Conservation (phyloP, 23 red algal species). For the Gracilaria caudata region DNA sequence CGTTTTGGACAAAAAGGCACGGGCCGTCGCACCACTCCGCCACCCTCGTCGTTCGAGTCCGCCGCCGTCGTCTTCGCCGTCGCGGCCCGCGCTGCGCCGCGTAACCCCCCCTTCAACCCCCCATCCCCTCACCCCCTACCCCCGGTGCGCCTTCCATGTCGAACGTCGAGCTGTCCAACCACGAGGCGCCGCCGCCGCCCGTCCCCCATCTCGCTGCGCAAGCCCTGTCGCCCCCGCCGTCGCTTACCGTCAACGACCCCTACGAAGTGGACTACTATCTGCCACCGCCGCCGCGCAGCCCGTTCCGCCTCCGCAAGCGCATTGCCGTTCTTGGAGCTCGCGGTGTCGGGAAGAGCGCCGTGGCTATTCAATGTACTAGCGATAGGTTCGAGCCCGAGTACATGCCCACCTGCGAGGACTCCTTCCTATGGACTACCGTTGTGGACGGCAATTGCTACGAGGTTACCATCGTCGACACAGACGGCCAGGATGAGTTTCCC, state of each 20-base stretch:
- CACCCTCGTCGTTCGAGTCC: too few species aligned
- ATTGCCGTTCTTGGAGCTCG: constrained; percentile 84
- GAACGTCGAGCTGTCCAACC: neutral
- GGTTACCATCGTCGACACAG: constrained; percentile 82
- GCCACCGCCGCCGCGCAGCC: constrained; percentile 1
- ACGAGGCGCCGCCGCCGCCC: neutral
- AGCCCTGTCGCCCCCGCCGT: neutral
- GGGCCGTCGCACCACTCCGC: neutral
- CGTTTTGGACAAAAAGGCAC: too few species aligned
- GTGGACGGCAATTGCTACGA: constrained; percentile 72
- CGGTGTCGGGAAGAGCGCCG: constrained; percentile 88
- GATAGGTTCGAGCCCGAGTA: constrained; percentile 84
- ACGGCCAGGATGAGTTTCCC: constrained; percentile 94
- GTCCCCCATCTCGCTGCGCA: too few species aligned
- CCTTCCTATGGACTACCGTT: constrained; percentile 57
- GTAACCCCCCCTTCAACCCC: neutral
- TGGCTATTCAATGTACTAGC: constrained; percentile 78
- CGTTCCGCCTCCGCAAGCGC: constrained; percentile 60
- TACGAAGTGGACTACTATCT: neutral
- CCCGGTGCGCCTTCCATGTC: neutral
- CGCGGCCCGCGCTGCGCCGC: constrained; percentile 3
- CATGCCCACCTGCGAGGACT: constrained; percentile 93
- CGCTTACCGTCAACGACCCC: neutral
- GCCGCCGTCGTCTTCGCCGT: neutral
- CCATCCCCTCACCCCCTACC: too few species aligned